These are phyloP conservation scores for Ensete glaucum DNA, from an alignment of 176 grass and related monocot genomes.

Conservation along the genomic window DNA sequence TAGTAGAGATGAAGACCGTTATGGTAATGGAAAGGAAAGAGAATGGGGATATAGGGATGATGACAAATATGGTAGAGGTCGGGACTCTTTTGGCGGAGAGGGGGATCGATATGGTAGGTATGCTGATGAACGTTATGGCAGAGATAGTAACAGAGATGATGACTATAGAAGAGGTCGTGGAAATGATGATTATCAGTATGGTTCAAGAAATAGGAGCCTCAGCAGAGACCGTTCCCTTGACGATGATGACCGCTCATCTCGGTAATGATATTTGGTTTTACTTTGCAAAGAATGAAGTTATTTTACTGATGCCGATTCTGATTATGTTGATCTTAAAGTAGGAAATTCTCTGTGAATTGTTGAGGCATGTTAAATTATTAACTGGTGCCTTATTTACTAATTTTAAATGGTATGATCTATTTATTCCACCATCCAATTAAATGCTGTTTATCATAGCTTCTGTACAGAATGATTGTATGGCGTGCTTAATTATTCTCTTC, in stretches of 20 bases:
- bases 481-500: slow-evolving; percentile 11
- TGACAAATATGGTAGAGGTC: slow-evolving; percentile 56
- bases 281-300: not conserved
- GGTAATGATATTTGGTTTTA: slow-evolving; percentile 7
- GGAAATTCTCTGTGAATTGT: not conserved
- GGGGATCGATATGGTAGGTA: slow-evolving; percentile 71
- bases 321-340: not conserved
- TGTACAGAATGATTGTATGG: not conserved
- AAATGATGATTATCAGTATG: slow-evolving; percentile 66
- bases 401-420: not conserved
- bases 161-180: slow-evolving; percentile 57
- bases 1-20: slow-evolving; percentile 58
- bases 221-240: slow-evolving; percentile 55
- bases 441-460: not conserved
- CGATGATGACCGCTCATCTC: slow-evolving; percentile 65
- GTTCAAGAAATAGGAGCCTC: slow-evolving; percentile 57
- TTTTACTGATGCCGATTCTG: not conserved
- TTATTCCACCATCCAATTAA: not conserved
- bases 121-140: slow-evolving; percentile 60
- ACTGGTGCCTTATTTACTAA: not conserved
- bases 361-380: not conserved
- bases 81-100: slow-evolving; percentile 60
- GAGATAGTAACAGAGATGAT: slow-evolving; percentile 58
- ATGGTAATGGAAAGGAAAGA: slow-evolving; percentile 76
- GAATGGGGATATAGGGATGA: slow-evolving; percentile 72